A percentile compares a stretch with the other conserved stretches of the same genome.
Conservation (phyloP, 225 moss, liverwort and hornwort genomes). For the Marchantia polymorpha region DNA sequence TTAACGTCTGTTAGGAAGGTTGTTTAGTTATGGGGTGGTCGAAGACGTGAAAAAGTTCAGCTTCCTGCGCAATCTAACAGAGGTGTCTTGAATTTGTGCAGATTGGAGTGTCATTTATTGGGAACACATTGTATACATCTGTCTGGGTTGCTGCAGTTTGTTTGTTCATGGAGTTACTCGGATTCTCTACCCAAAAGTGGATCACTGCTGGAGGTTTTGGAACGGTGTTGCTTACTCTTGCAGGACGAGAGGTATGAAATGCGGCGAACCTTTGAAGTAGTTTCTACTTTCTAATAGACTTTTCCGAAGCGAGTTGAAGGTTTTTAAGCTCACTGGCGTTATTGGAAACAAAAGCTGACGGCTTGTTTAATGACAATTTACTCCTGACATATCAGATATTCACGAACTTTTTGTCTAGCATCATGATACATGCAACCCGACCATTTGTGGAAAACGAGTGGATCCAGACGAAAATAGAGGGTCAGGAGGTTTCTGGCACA, state of each 20-base stretch:
- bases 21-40: neutral
- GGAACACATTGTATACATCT: slow-evolving; percentile 84
- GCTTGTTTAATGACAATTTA: neutral
- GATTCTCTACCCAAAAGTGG: slow-evolving; percentile 93
- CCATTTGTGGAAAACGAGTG: slow-evolving; percentile 95
- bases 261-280: neutral
- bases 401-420: slow-evolving; percentile 87
- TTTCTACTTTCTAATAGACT: neutral
- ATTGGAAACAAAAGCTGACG: neutral
- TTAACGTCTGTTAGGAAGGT: neutral
- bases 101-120: slow-evolving; percentile 85
- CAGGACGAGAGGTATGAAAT: slow-evolving; percentile 86
- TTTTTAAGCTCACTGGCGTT: neutral
- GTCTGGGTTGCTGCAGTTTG: slow-evolving; percentile 98
- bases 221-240: slow-evolving; percentile 89
- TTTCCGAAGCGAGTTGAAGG: neutral
- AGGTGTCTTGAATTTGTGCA: slow-evolving; percentile 32
- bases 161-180: slow-evolving; percentile 87
- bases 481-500: slow-evolving; percentile 95
- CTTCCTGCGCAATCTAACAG: neutral
- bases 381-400: slow-evolving; percentile 60
- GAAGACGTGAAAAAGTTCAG: neutral
- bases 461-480: slow-evolving; percentile 99
- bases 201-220: slow-evolving; percentile 98
- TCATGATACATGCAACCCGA: slow-evolving; percentile 96